Evolutionary conservation across 2,329 filamentous ascomycete genomes (phyloP).

Genomic region (Fusarium concolor): DNA sequence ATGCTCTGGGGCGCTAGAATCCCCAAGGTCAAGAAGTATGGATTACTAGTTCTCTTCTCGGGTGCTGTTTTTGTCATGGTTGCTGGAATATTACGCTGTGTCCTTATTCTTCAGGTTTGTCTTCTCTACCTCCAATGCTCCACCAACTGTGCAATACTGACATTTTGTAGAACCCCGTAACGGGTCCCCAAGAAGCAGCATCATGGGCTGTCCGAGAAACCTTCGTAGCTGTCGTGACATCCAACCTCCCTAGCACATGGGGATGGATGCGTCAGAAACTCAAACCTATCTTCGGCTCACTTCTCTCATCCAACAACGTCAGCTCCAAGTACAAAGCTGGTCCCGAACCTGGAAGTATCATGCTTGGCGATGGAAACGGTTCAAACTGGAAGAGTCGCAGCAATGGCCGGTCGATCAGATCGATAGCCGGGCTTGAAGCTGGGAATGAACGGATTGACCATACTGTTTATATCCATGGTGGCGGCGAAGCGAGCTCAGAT

Average conservation of each 20-base stretch:
- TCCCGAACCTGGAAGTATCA: constrained; percentile 40
- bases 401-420: constrained; percentile 22
- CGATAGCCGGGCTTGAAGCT: not conserved
- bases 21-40: constrained; percentile 61
- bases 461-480: constrained; percentile 33
- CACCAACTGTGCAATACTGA: not conserved
- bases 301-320: constrained; percentile 38
- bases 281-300: constrained; percentile 41
- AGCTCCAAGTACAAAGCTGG: constrained; percentile 37
- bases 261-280: constrained; percentile 44
- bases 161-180: constrained; percentile 48
- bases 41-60: constrained; percentile 62
- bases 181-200: constrained; percentile 50
- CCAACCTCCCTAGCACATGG: constrained; percentile 52
- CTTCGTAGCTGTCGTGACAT: constrained; percentile 54
- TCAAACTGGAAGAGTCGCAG: constrained; percentile 36
- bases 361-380: constrained; percentile 32
- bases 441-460: not conserved
- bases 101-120: constrained; percentile 52
- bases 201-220: constrained; percentile 55
- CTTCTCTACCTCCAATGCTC: fast-evolving
- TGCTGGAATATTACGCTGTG: constrained; percentile 52
- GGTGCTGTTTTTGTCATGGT: constrained; percentile 56
- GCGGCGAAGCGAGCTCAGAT: constrained; percentile 36
- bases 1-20: constrained; percentile 66